phyloP scores from a whole-genome alignment of 495 filamentous ascomycete genomes.

The Neurospora sp. region DNA sequence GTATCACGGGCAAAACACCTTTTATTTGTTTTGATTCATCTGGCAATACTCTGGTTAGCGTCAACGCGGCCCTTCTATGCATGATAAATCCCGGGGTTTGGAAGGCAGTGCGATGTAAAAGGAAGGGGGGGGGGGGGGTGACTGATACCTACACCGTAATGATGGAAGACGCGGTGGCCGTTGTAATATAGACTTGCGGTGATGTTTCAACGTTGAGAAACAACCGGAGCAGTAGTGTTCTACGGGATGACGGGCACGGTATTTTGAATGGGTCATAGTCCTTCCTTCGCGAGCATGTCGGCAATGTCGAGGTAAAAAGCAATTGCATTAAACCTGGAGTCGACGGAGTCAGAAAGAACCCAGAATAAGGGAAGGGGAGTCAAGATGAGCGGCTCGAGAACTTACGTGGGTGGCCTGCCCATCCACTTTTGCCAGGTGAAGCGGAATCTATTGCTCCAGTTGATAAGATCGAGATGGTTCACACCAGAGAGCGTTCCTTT shows the following conservation, averaged over 20 bases:
- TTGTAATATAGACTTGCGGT: neutral
- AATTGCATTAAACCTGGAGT: slow-evolving; percentile 80
- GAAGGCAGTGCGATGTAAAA: neutral
- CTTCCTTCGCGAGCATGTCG: slow-evolving; percentile 72
- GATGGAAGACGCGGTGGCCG: neutral
- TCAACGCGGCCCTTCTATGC: neutral
- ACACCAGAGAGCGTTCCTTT: slow-evolving; percentile 83
- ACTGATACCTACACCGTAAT: neutral
- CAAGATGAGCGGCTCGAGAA: slow-evolving; percentile 1
- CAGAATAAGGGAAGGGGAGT: neutral
- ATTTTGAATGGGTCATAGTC: slow-evolving; percentile 28
- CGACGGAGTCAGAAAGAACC: neutral
- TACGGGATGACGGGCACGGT: neutral
- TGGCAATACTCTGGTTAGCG: neutral
- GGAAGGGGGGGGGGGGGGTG: neutral
- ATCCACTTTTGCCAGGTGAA: slow-evolving; percentile 59
- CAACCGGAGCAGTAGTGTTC: neutral
- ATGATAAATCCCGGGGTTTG: neutral
- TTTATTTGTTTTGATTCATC: neutral
- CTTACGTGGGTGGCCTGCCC: slow-evolving; percentile 60
- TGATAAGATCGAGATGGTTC: slow-evolving; percentile 88
- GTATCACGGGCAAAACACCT: neutral
- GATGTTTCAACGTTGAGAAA: neutral
- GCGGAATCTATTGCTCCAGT: slow-evolving; percentile 81
- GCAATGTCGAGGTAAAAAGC: slow-evolving; percentile 90